These are phyloP conservation scores for Lenzites betulinus DNA, from an alignment of 768 basidiomycete genomes.

Conservation along the genomic window DNA sequence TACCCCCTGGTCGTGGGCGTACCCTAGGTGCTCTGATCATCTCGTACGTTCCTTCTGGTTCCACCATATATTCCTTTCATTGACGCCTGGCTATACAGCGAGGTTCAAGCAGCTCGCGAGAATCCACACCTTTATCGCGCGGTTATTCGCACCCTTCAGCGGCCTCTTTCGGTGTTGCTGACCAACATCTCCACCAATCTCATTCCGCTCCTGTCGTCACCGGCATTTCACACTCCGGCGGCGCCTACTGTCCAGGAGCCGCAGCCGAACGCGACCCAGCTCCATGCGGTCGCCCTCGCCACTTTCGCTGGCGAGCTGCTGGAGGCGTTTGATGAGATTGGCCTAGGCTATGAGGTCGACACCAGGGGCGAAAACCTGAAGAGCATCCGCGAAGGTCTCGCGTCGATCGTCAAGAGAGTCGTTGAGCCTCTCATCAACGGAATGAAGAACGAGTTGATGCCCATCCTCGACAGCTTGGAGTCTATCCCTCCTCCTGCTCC, in stretches of 20 bases:
- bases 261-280: constrained; percentile 63
- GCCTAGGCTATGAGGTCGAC: constrained; percentile 63
- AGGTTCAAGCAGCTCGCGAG: constrained; percentile 63
- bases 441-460: constrained; percentile 61
- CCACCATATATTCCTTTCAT: constrained; percentile 19
- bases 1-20: constrained; percentile 73
- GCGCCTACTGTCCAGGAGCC: constrained; percentile 48
- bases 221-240: constrained; percentile 55
- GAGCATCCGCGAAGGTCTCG: constrained; percentile 66
- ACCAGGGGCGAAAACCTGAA: constrained; percentile 68
- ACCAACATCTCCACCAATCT: constrained; percentile 70
- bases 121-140: constrained; percentile 69
- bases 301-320: constrained; percentile 75
- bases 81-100: constrained; percentile 47
- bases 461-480: constrained; percentile 66
- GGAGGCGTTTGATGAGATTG: constrained; percentile 66
- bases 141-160: constrained; percentile 70
- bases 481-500: constrained; percentile 14
- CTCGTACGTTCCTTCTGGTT: constrained; percentile 50
- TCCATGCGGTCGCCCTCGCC: constrained; percentile 69
- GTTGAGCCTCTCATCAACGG: constrained; percentile 62
- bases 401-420: constrained; percentile 67
- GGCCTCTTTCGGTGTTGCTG: constrained; percentile 74
- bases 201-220: constrained; percentile 64
- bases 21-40: constrained; percentile 68